Evolutionary conservation across 371 early-diverging fungal species (phyloP).

Genomic region (Umbelopsis sp.): DNA sequence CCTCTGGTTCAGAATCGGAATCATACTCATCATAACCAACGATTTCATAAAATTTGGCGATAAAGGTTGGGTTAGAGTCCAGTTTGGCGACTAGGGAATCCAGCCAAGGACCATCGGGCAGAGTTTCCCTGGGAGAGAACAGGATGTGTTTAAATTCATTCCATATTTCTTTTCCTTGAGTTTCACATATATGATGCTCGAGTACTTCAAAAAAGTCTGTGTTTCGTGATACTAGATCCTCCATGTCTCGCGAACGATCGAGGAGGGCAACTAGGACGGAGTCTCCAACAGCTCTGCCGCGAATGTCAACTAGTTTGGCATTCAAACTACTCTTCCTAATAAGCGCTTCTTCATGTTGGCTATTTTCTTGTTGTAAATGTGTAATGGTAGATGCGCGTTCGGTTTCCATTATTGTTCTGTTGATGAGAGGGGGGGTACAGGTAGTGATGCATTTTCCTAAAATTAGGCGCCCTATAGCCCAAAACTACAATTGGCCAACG

Average conservation of each 20-base stretch:
- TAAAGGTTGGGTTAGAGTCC: constrained; percentile 43
- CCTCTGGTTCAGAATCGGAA: constrained; percentile 17
- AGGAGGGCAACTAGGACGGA: constrained; percentile 46
- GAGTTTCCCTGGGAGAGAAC: constrained; percentile 42
- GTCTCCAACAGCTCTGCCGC: constrained; percentile 35
- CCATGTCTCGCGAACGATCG: constrained; percentile 45
- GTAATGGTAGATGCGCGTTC: not conserved
- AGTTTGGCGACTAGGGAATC: constrained; percentile 39
- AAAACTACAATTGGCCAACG: not conserved
- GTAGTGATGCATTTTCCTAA: not conserved
- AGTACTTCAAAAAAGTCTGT: constrained; percentile 39
- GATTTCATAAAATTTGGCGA: constrained; percentile 47
- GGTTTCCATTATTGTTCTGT: not conserved
- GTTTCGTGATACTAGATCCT: constrained; percentile 33
- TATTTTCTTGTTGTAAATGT: not conserved
- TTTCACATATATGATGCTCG: constrained; percentile 39
- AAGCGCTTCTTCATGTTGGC: not conserved
- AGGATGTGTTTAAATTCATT: constrained; percentile 39
- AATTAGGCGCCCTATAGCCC: not conserved
- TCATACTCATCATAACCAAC: constrained; percentile 43
- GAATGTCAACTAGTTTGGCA: constrained; percentile 32
- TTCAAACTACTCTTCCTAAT: not conserved
- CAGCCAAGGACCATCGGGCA: constrained; percentile 45
- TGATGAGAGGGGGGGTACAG: not conserved
- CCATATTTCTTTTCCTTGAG: constrained; percentile 43